phyloP scores from a whole-genome alignment of 805 yeast genomes.

The Metschnikowia chrysomelidarum region DNA sequence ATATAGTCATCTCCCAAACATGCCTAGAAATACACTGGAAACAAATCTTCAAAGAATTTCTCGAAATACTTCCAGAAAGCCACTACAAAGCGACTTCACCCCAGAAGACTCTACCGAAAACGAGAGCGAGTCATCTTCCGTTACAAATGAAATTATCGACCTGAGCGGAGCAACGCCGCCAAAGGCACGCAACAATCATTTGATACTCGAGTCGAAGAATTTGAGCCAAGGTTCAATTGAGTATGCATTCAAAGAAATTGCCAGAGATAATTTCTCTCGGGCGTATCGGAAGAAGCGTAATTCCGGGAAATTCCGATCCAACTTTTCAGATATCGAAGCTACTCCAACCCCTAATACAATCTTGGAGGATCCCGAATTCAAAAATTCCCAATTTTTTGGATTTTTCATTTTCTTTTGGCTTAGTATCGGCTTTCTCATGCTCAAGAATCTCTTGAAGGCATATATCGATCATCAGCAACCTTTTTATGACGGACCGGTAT shows the following conservation, averaged over 20 bases:
- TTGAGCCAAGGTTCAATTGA: constrained; percentile 12
- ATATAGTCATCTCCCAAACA: neutral
- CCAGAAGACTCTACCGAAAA: constrained; percentile 8
- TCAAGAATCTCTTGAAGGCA: constrained; percentile 54
- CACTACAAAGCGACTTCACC: constrained; percentile 11
- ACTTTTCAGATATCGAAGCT: constrained; percentile 14
- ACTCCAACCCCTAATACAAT: constrained; percentile 38
- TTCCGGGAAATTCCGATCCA: constrained; percentile 34
- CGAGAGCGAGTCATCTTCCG: constrained; percentile 9
- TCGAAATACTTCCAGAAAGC: constrained; percentile 6
- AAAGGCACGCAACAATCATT: neutral
- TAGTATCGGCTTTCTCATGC: constrained; percentile 52
- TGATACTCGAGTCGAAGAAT: neutral
- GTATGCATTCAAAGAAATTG: constrained; percentile 11
- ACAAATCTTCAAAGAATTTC: constrained; percentile 12
- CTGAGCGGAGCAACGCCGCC: constrained; percentile 1
- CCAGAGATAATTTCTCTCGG: constrained; percentile 7
- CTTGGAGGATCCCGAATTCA: constrained; percentile 49
- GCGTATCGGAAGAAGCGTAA: constrained; percentile 12
- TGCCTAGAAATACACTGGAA: constrained; percentile 8
- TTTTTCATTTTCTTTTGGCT: constrained; percentile 81
- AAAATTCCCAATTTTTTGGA: constrained; percentile 63
- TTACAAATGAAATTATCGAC: neutral
- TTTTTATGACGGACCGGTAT: constrained; percentile 51
- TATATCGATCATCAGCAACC: constrained; percentile 44